These are phyloP conservation scores for Picea glauca DNA, from an alignment of 75 land plant species.

Conservation along the genomic window DNA sequence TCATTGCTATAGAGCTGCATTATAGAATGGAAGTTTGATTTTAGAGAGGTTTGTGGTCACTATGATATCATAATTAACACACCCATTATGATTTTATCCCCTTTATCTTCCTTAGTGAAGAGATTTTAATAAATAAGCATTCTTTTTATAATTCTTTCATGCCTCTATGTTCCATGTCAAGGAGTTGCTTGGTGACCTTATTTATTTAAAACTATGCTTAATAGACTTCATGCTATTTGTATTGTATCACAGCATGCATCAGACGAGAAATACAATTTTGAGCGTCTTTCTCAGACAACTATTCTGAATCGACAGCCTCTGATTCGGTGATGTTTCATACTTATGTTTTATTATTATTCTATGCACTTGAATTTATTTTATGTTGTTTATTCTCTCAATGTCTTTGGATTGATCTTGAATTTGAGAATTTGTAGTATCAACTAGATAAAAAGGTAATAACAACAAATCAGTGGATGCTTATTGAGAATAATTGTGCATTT, in stretches of 20 bases:
- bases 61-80: neutral
- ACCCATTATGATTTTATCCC: neutral
- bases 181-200: neutral
- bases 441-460: neutral
- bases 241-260: conserved; percentile 83
- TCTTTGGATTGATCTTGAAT: neutral
- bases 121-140: too few relatives aligned
- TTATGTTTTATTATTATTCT: neutral
- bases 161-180: neutral
- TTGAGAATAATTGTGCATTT: neutral
- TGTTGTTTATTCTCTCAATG: neutral
- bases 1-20: neutral
- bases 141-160: neutral
- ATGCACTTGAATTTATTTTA: conserved; percentile 5
- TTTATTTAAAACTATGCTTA: neutral
- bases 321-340: conserved; percentile 36
- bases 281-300: conserved; percentile 80
- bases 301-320: conserved; percentile 87
- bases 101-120: neutral
- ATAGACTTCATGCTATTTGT: neutral
- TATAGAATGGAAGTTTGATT: neutral
- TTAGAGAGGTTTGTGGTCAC: neutral
- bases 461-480: neutral
- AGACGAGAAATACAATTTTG: conserved; percentile 96
- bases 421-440: neutral